These are phyloP conservation scores for Podila verticillata DNA, from an alignment of 192 early-diverging fungal genomes.

Conservation along the genomic window DNA sequence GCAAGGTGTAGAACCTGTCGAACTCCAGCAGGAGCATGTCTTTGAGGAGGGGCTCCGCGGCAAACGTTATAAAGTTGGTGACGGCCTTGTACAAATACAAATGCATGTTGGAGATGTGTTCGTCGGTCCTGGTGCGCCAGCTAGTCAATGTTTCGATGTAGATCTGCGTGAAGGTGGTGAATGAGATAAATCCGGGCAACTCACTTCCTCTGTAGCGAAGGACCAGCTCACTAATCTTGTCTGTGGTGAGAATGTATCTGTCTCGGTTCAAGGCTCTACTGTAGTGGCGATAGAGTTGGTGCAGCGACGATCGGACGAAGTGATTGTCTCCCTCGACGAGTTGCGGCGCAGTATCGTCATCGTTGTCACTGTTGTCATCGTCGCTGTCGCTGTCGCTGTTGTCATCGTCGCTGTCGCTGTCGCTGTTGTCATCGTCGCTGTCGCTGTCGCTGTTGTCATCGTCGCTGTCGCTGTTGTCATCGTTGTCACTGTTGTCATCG, in stretches of 20 bases:
- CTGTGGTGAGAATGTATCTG: no score
- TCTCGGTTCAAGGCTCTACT: no score
- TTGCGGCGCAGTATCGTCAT: neutral
- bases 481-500: neutral
- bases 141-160: no score
- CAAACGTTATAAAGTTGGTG: constrained; percentile 16
- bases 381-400: neutral
- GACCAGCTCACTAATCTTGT: no score
- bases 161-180: no score
- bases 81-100: constrained; percentile 22
- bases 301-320: constrained; percentile 29
- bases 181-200: no score
- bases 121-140: no score
- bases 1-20: constrained; percentile 35
- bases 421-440: neutral
- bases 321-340: constrained; percentile 9
- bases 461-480: neutral
- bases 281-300: constrained; percentile 19
- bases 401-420: constrained; percentile 4
- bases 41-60: constrained; percentile 22
- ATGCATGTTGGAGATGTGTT: constrained; percentile 40
- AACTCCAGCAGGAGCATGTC: constrained; percentile 34
- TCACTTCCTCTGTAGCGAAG: no score
- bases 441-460: constrained; percentile 6
- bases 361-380: neutral